Conservation (phyloP, 2,329 filamentous ascomycete species). For the Berkeleyomyces basicola region DNA sequence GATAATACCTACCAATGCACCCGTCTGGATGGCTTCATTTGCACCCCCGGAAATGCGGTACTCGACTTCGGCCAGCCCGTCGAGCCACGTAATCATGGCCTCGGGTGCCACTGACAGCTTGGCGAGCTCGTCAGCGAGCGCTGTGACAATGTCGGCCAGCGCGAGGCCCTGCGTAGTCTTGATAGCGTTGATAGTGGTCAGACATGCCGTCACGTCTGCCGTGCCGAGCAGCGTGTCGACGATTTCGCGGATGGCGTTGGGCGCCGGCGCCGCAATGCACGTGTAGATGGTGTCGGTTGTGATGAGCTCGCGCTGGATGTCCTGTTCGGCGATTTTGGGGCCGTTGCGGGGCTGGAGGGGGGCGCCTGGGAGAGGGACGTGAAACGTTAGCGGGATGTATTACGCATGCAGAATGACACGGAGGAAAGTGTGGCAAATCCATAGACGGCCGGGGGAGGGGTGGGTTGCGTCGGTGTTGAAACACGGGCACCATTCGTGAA, state of each 20-base stretch:
- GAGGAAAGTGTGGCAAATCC: no score
- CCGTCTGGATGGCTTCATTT: constrained; percentile 77
- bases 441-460: no score
- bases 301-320: constrained; percentile 56
- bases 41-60: constrained; percentile 78
- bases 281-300: constrained; percentile 94
- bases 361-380: constrained; percentile 33
- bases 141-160: constrained; percentile 82
- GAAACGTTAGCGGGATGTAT: not conserved
- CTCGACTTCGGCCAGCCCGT: constrained; percentile 83
- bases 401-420: not conserved
- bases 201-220: constrained; percentile 73
- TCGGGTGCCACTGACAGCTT: constrained; percentile 72
- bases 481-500: not conserved
- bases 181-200: constrained; percentile 73
- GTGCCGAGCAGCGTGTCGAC: constrained; percentile 69
- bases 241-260: constrained; percentile 72
- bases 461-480: not conserved
- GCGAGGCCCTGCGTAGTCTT: constrained; percentile 77
- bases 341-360: constrained; percentile 45
- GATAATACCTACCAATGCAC: constrained; percentile 78
- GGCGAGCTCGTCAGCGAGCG: constrained; percentile 64
- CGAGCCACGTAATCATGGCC: constrained; percentile 81
- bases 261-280: constrained; percentile 90
- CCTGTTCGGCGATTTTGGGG: constrained; percentile 42